These are phyloP conservation scores for Bombardia bombarda DNA, from an alignment of 495 filamentous ascomycete species.

Conservation along the genomic window DNA sequence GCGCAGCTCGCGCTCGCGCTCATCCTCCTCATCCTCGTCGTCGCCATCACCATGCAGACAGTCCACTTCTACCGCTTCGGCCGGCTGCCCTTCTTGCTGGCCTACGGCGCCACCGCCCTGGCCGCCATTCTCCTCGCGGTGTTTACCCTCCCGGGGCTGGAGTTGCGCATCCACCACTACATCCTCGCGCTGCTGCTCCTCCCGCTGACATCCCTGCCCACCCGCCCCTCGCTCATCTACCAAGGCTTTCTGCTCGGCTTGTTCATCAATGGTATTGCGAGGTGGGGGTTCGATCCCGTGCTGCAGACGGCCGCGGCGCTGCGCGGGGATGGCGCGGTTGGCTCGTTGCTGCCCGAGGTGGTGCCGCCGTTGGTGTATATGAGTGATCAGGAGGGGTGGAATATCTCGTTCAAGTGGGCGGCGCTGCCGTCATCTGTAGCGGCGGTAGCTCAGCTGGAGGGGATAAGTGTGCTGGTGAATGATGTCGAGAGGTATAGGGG, in stretches of 20 bases:
- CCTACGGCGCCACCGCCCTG: conserved; percentile 59
- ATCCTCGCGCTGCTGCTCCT: conserved; percentile 76
- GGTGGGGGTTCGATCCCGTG: conserved; percentile 89
- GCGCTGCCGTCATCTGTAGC: background rate
- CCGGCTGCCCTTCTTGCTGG: conserved; percentile 57
- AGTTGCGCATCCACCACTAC: conserved; percentile 93
- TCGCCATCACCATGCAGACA: conserved; percentile 56
- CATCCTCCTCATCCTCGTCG: conserved; percentile 54
- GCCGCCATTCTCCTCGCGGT: conserved; percentile 53
- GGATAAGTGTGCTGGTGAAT: conserved; percentile 21
- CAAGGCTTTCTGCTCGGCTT: conserved; percentile 85
- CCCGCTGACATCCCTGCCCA: conserved; percentile 78
- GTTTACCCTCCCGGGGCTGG: conserved; percentile 63
- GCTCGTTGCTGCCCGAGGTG: conserved; percentile 57
- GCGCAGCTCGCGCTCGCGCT: conserved; percentile 62
- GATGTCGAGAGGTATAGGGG: conserved; percentile 21
- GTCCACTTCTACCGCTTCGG: conserved; percentile 67
- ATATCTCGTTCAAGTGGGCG: conserved; percentile 45
- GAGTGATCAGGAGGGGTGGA: conserved; percentile 1
- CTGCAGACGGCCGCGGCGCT: conserved; percentile 71
- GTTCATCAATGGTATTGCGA: conserved; percentile 84
- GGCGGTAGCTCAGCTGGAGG: conserved; percentile 1
- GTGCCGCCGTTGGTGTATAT: conserved; percentile 36
- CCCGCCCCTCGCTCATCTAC: conserved; percentile 66
- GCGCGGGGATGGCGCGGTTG: conserved; percentile 58